A percentile compares a stretch with the other conserved stretches of the same genome.
These are phyloP conservation scores for Aspergillus melleus DNA, from an alignment of 2,329 filamentous ascomycete species.

Conservation along the genomic window DNA sequence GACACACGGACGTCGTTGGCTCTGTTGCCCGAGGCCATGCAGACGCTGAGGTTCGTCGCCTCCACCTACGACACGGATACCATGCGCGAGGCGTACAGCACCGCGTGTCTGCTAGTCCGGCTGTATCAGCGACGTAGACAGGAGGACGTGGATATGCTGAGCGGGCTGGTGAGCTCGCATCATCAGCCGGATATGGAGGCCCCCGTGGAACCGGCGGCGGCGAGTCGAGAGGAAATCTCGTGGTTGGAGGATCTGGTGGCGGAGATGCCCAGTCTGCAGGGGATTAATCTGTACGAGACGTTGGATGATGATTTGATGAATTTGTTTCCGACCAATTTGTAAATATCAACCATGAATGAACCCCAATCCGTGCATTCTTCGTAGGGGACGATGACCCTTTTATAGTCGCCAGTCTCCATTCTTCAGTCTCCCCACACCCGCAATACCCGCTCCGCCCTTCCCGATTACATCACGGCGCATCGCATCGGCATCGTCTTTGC, in stretches of 20 bases:
- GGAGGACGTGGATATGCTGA: conserved; percentile 34
- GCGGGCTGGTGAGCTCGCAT: conserved; percentile 3
- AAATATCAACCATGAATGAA: background rate
- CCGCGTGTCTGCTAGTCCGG: conserved; percentile 52
- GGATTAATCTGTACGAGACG: conserved; percentile 34
- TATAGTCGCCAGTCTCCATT: background rate
- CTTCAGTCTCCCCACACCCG: background rate
- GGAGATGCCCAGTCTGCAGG: conserved; percentile 42
- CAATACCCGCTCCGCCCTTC: conserved; percentile 5
- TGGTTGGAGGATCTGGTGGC: conserved; percentile 45
- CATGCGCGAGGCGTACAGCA: conserved; percentile 53
- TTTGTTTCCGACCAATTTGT: background rate
- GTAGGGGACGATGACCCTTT: too few species aligned
- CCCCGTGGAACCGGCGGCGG: conserved; percentile 10
- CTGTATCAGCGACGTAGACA: conserved; percentile 52
- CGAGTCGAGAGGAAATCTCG: conserved; percentile 31
- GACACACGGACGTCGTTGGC: conserved; percentile 51
- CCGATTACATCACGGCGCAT: too few species aligned
- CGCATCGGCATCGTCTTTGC: too few species aligned
- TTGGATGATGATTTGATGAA: conserved; percentile 29
- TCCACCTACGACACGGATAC: conserved; percentile 46
- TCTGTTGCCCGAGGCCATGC: conserved; percentile 53
- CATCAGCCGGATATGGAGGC: background rate
- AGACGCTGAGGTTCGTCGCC: conserved; percentile 43
- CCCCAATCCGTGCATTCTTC: too few species aligned